Conservation (phyloP, 148 eudicot species). For the Diospyros lotus region DNA sequence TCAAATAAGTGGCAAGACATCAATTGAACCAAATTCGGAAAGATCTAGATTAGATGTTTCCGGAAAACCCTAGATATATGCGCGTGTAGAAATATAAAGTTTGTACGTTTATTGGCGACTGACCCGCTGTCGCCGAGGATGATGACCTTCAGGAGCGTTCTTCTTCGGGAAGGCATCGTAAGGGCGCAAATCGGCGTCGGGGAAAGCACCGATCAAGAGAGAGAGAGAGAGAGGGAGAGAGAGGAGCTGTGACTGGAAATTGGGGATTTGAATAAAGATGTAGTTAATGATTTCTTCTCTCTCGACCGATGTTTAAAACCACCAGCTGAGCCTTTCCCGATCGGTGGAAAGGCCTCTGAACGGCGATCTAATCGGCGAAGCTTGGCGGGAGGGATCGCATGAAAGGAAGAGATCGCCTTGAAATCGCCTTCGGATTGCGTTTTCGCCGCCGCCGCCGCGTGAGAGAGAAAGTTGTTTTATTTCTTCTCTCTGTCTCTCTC, state of each 20-base stretch:
- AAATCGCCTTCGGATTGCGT: no score
- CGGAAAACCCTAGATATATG: slow-evolving; percentile 8
- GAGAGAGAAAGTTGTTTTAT: no score
- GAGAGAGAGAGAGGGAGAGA: slow-evolving; percentile 11
- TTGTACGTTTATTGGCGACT: neutral
- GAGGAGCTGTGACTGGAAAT: neutral
- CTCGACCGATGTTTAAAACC: no score
- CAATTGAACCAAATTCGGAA: slow-evolving; percentile 4
- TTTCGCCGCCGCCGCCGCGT: no score
- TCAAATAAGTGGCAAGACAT: neutral
- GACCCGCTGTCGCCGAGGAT: slow-evolving; percentile 99
- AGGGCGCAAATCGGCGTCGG: slow-evolving; percentile 4
- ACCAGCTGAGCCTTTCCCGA: no score
- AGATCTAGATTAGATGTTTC: neutral
- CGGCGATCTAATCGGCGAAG: no score
- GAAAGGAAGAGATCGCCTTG: no score
- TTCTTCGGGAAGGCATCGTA: slow-evolving; percentile 78
- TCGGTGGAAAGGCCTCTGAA: no score
- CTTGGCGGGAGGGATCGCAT: no score
- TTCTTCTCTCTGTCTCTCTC: no score
- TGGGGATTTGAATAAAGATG: no score
- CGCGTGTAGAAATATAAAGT: neutral
- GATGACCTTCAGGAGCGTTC: slow-evolving; percentile 93
- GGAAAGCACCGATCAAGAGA: slow-evolving; percentile 12
- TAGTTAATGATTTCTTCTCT: no score